Evolutionary conservation across 768 basidiomycete genomes (phyloP).

Genomic region (Heimioporus sp.): DNA sequence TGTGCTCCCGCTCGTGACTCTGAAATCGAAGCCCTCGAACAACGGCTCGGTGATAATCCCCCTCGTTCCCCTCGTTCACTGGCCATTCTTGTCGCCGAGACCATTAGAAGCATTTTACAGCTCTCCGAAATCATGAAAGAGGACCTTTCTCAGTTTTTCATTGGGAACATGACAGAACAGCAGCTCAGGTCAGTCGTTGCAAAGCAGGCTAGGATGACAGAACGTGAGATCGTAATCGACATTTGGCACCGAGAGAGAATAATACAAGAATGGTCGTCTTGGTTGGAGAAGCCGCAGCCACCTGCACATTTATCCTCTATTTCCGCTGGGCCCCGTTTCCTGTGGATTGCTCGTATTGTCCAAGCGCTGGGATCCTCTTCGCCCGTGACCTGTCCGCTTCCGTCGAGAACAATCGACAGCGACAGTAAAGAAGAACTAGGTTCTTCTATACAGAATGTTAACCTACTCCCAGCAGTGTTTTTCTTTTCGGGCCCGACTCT

Average conservation of each 20-base stretch:
- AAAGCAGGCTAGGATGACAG: slow-evolving; percentile 52
- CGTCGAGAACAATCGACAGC: slow-evolving; percentile 14
- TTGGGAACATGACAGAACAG: slow-evolving; percentile 65
- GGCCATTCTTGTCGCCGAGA: slow-evolving; percentile 48
- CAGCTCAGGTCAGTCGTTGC: slow-evolving; percentile 50
- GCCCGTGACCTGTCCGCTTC: slow-evolving; percentile 36
- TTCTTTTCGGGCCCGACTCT: slow-evolving; percentile 57
- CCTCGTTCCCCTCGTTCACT: slow-evolving; percentile 32
- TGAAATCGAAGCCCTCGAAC: slow-evolving; percentile 45
- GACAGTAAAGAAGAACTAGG: not conserved
- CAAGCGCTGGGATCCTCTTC: slow-evolving; percentile 44
- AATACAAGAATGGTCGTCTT: slow-evolving; percentile 20
- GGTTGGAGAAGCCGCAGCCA: slow-evolving; percentile 15
- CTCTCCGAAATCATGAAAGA: slow-evolving; percentile 65
- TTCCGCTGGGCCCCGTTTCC: slow-evolving; percentile 16
- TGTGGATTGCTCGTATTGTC: slow-evolving; percentile 50
- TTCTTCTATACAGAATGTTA: slow-evolving; percentile 16
- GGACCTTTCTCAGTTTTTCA: slow-evolving; percentile 62
- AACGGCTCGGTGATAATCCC: slow-evolving; percentile 33
- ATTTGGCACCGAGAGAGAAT: slow-evolving; percentile 43
- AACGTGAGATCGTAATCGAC: slow-evolving; percentile 52
- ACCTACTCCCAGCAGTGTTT: slow-evolving; percentile 62
- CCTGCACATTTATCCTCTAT: slow-evolving; percentile 9
- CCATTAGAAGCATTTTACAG: slow-evolving; percentile 45
- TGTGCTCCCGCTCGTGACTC: slow-evolving; percentile 68